These are phyloP conservation scores for Gigaspora rosea DNA, from an alignment of 192 early-diverging fungal species.

Conservation along the genomic window DNA sequence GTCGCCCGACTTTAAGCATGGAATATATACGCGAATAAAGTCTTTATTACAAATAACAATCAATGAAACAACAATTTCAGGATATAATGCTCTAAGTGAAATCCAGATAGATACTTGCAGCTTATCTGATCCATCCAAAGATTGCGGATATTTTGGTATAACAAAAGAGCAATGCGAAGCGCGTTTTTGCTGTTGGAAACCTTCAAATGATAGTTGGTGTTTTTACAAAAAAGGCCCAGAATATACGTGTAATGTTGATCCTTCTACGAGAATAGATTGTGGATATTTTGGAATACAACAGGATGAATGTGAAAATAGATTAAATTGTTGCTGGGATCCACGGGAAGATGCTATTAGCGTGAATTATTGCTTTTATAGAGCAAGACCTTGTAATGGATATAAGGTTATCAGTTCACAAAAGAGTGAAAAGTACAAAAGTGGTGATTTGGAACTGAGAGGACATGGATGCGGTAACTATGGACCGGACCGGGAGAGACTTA, in stretches of 20 bases:
- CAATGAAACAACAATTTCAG: no score
- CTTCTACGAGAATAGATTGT: not conserved
- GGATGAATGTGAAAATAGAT: not conserved
- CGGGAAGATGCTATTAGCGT: not conserved
- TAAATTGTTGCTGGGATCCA: constrained; percentile 23
- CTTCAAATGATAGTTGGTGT: constrained; percentile 7
- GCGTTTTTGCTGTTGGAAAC: constrained; percentile 2
- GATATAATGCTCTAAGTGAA: no score
- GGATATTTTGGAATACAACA: not conserved
- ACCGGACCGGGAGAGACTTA: not conserved
- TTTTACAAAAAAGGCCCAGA: not conserved
- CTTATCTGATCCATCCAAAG: not conserved
- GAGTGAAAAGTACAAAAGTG: not conserved
- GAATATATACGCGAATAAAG: no score
- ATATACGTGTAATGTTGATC: constrained; percentile 1
- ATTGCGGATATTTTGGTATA: constrained; percentile 24
- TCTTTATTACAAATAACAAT: no score
- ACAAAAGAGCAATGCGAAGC: not conserved
- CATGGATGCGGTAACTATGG: not conserved
- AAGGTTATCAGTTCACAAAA: not conserved
- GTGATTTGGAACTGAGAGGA: not conserved
- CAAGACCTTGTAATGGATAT: not conserved
- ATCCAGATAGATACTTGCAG: no score
- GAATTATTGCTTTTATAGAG: constrained; percentile 1
- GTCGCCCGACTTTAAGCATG: no score